Evolutionary conservation across 352 stramenopile genomes (phyloP).

Genomic region (Pythium insidiosum): DNA sequence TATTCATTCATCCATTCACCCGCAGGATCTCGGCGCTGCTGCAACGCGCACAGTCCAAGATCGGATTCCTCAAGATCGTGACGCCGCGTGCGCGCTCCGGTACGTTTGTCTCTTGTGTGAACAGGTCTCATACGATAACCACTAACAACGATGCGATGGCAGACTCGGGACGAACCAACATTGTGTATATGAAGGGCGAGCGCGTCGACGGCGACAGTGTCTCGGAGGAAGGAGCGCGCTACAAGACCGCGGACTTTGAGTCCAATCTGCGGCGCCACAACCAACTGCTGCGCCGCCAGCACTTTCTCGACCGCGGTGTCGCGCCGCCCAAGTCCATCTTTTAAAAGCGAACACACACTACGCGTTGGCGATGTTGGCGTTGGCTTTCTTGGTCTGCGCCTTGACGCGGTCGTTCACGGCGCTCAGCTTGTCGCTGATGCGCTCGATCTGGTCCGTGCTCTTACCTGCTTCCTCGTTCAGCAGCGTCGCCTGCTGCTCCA

Average conservation of each 20-base stretch:
- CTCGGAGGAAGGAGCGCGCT: slow-evolving; percentile 46
- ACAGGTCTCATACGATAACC: not conserved
- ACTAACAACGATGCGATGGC: not conserved
- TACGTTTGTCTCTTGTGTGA: slow-evolving; percentile 11
- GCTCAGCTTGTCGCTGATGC: slow-evolving; percentile 57
- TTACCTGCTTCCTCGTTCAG: slow-evolving; percentile 57
- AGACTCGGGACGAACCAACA: no score
- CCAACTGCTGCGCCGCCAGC: slow-evolving; percentile 68
- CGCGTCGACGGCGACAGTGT: slow-evolving; percentile 34
- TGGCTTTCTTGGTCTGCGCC: slow-evolving; percentile 61
- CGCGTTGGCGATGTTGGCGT: slow-evolving; percentile 19
- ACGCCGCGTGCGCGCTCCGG: slow-evolving; percentile 52
- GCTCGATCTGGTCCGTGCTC: slow-evolving; percentile 68
- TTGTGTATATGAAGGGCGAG: slow-evolving; percentile 77
- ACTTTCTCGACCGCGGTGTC: slow-evolving; percentile 82
- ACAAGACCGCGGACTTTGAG: slow-evolving; percentile 69
- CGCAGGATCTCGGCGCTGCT: slow-evolving; percentile 54
- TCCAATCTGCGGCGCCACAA: slow-evolving; percentile 62
- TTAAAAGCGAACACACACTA: slow-evolving; percentile 17
- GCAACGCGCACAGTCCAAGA: slow-evolving; percentile 72
- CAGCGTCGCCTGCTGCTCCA: slow-evolving; percentile 59
- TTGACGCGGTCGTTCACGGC: slow-evolving; percentile 60
- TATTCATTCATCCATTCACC: not conserved
- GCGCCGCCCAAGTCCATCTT: slow-evolving; percentile 31
- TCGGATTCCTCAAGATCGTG: slow-evolving; percentile 84